Evolutionary conservation across 1,284 basidiomycete species (phyloP), one percentile per base, ranked within the genome.

Genomic region (Austroboletus rostrupii): DNA sequence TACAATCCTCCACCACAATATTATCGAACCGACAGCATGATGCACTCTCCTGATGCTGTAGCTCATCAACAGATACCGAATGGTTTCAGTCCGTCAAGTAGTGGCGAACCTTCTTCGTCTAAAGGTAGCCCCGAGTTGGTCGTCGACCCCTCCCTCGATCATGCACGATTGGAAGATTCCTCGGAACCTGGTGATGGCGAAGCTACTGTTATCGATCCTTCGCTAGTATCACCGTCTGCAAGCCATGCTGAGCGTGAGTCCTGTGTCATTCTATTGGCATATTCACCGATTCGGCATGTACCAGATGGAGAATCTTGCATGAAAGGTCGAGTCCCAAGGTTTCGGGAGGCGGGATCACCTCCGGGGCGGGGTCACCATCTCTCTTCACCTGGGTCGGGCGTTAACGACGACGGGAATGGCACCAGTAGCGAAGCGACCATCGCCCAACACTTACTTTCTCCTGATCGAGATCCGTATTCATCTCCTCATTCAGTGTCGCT

Each of bases 1-100:
- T 79, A 78, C 54, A 66, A 67, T 21, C 32, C 52, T 19, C 72
- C 73, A 19, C 72, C 73, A 6, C 72, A 74, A 5, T 78, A 81
- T 57, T 81, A 81, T 55, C 76, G 79, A 23, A 68, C 66, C 44
- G 64, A 19, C 20, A 69, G 56, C 55, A 51, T 68, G 47, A 61
- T 61, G 39, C 67, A 61, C 36, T 53, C 58, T 19, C 49, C 47
- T 17, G 52, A 60, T 16, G 39, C 46, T 32, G 16, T 36, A 17
- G 11, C 36, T 50, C 53, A 56, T 40, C 56, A 55, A 47, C 57
- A 58, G 21, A 46, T 57, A 41, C 41, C 49, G 35, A 62, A 59
- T 26, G 44, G 52, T 21, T 23, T 53, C 6, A 33, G 46, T 26
- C 54, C 62, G 6, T 57, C 66, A 2, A 53, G 51, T 43, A 66